These are phyloP conservation scores for Escovopsis sp. DNA, from an alignment of 2,329 filamentous ascomycete species.

Conservation along the genomic window DNA sequence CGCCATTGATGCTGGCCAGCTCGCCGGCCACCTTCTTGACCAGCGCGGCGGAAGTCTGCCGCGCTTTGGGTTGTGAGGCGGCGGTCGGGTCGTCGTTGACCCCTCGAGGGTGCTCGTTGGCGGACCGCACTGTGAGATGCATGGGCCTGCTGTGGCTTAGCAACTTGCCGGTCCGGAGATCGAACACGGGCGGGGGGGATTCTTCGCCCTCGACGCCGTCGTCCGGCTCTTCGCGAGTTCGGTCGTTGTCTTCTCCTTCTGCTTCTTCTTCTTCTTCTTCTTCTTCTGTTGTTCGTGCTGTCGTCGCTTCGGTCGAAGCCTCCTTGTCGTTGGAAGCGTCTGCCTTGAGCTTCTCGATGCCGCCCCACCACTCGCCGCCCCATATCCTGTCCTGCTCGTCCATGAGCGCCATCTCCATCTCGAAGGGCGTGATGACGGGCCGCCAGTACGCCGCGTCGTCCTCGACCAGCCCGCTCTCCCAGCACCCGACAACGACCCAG, in stretches of 20 bases:
- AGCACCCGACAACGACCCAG: conserved; percentile 96
- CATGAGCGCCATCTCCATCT: conserved; percentile 64
- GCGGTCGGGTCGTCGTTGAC: too few relatives aligned
- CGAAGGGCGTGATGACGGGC: conserved; percentile 89
- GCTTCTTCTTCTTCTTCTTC: conserved; percentile 7
- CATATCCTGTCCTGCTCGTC: conserved; percentile 64
- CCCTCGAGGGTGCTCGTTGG: conserved; percentile 10
- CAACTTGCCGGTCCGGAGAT: conserved; percentile 75
- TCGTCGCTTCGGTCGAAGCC: conserved; percentile 8
- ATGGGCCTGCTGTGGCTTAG: conserved; percentile 67
- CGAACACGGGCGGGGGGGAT: conserved; percentile 77
- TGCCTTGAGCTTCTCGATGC: conserved; percentile 54
- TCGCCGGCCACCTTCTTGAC: conserved; percentile 47
- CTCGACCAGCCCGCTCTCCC: conserved; percentile 89
- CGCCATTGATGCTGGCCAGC: conserved; percentile 65
- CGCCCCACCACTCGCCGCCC: conserved; percentile 78
- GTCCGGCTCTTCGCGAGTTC: conserved; percentile 11
- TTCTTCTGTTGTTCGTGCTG: conserved; percentile 7
- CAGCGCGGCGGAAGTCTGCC: conserved; percentile 23
- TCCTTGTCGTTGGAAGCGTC: conserved; percentile 8
- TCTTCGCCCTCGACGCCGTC: conserved; percentile 45
- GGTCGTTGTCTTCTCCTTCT: conserved; percentile 8
- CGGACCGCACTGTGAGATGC: conserved; percentile 23
- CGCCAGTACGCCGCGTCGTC: conserved; percentile 69
- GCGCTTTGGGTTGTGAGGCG: too few relatives aligned